Evolutionary conservation across 495 filamentous ascomycete genomes (phyloP), one percentile per base, ranked within the genome.

Genomic region (Neurospora sp.): DNA sequence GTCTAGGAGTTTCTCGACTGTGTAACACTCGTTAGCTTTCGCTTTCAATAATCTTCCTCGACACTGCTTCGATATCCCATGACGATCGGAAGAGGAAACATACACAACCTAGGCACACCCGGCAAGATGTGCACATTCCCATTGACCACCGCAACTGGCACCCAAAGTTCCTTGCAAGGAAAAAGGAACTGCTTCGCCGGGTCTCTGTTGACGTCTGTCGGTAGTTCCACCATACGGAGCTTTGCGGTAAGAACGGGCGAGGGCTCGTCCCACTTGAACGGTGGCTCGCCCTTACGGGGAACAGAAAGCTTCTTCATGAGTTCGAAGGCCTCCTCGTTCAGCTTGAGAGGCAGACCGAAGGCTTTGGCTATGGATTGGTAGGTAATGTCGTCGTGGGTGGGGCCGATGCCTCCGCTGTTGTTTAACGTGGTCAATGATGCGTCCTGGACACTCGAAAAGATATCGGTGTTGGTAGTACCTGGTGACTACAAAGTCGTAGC

Each of bases 311-410:
- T 85, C 82, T 92, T 94, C 96, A 98, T 98, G 74, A 90, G 88
- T 70, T 86, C 87, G 72, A 90, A 91, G 2, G 96, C 89, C 47
- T 88, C 86, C 41, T 91, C 74, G 83, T 99, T 93, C 18, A 97
- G 85, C 72, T 88, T 85, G 0, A 98, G 85, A 12, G 90, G 87
- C 3, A 97, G 85, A 44, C 82, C 80, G 80, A 97, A 99, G 31
- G 94, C 96, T 74, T 93, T 93, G 47, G 93, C 96, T 77, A 99
- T 94, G 31, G 94, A 94, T 77, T 90, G 83, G 85, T 99, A 99
- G 44, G 96, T 98, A 74, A 99, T 98, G 78, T 99, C 96, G 78
- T 99, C 96, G 83, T 98, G 96, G 71, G 91, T 96, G 76, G 96
- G 95, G 3, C 96, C 96, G 78, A 99, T 98, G 37, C 96, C 96